phyloP scores from a whole-genome alignment of 2,329 filamentous ascomycete species.

The Neonectria faginata region DNA sequence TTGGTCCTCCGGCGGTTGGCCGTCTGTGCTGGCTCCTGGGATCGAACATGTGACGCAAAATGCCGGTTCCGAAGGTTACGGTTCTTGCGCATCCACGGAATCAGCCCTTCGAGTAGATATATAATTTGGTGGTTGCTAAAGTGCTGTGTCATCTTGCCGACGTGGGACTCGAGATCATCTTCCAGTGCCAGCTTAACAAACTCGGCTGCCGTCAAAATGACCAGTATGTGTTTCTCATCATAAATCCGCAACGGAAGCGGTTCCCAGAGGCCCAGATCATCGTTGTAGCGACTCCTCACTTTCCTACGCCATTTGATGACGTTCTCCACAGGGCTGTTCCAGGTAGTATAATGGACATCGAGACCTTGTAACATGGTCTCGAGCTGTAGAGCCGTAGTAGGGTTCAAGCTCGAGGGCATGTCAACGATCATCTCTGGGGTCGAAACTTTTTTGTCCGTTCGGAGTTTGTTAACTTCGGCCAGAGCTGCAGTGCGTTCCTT shows the following conservation, averaged over 20 bases:
- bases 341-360: conserved; percentile 59
- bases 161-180: conserved; percentile 68
- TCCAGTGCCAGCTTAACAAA: conserved; percentile 71
- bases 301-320: conserved; percentile 78
- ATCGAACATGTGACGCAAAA: conserved; percentile 73
- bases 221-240: conserved; percentile 71
- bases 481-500: conserved; percentile 75
- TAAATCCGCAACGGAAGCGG: conserved; percentile 65
- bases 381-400: conserved; percentile 59
- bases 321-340: conserved; percentile 60
- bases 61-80: conserved; percentile 74
- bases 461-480: conserved; percentile 78
- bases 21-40: conserved; percentile 48
- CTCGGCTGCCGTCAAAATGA: conserved; percentile 71
- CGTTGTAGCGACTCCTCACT: conserved; percentile 71
- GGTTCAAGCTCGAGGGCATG: conserved; percentile 68
- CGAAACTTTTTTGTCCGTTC: conserved; percentile 78
- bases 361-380: conserved; percentile 63
- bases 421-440: conserved; percentile 83
- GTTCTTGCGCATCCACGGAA: conserved; percentile 75
- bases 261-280: conserved; percentile 72
- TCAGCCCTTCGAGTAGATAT: conserved; percentile 79
- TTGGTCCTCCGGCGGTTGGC: conserved; percentile 54
- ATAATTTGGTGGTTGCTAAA: conserved; percentile 69
- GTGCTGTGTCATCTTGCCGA: conserved; percentile 64